Evolutionary conservation across 169 alveolate genomes (phyloP), one percentile per base, ranked within the genome.

Genomic region (Babesia ovata): DNA sequence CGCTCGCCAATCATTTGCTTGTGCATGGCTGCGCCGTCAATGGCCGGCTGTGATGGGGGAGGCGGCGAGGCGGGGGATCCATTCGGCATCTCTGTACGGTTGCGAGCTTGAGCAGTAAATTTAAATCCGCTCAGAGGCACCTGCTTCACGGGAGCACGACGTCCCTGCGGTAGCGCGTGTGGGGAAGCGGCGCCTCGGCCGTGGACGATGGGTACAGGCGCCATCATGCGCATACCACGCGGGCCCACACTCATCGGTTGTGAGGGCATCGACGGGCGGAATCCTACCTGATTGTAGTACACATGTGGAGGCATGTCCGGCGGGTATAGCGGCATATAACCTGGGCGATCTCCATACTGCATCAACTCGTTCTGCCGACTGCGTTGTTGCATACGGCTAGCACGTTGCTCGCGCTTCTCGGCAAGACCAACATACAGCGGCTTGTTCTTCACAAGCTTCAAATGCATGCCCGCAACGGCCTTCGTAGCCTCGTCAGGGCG

Each of bases 381-480:
- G 53, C 96, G 86, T 86, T 93, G 97, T 76, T 94, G 96, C 84
- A 95, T 90, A 45, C 98, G 88, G 75, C 90, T 89, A 56, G 87
- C 78, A 49, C 98, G 86, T 75, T 92, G 97, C 54, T 95, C 98
- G 45, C 96, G 86, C 78, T 95, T 92, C 86, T 95, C 98, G 9
- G 97, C 97, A 42, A 94, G 90, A 0, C 97, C 97, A n/a, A 95
- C 97, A 59, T 95, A 96, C 61, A 96, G 84, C 12, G 98, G 98
- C 86, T 96, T 96, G 56, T 84, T 89, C 73, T 92, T 85, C 16
- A 92, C 91, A 56, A 90, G 86, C 91, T 94, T 94, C 81, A 94
- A 81, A 73, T 96, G 97, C 98, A 95, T 97, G 82, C 95, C 99
- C 36, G 98, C 93, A 50, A 96, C 96, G 13, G 99, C 99, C 84